Evolutionary conservation across 2,329 filamentous ascomycete species (phyloP), one percentile per base, ranked within the genome.

Genomic region (Amylocarpus encephaloides): DNA sequence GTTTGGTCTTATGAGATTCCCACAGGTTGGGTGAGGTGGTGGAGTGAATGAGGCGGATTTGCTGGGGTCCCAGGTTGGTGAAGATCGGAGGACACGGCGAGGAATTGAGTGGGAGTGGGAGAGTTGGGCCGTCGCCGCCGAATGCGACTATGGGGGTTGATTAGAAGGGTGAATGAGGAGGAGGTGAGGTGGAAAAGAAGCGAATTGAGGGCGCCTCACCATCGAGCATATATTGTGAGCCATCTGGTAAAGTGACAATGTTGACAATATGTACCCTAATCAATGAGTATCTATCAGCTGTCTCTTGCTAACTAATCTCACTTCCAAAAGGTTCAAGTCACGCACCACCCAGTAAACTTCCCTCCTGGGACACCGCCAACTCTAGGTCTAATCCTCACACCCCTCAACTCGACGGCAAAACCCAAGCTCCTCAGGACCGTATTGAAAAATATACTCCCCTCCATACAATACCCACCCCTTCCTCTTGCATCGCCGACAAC

Each of bases 391-490:
- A 62, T 58, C 42, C 59, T 53, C 33, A 60, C 60, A 4, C 80
- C 82, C 0, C 74, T 73, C 0, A 75, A 71, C 61, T 82, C 83
- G 1, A 77, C 72, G 13, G 66, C 61, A 46, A 76, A 81, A 1
- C 76, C 76, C n/a, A 80, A 57, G 1, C 67, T 72, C 15, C 71
- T 66, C 4, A 82, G 67, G 11, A 79, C 63, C 54, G 78, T 69
- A 56, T 74, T 71, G 57, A 81, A 79, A 16, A 83, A 69, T 38
- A 79, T 70, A 48, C 70, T 75, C 22, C 71, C 70, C 59, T 82
- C 79, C 71, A 83, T 78, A 66, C 79, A 83, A 62, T 83, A 83
- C 0, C 80, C 79, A 15, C 80, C 80, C 46, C 71, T 62, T 3
- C 71, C 67, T 46, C 59, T 50, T 9, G 50, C 52, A 42, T 60